Percentiles rank a stretch among this genome's conserved stretches.
phyloP scores from a whole-genome alignment of 1,284 basidiomycete genomes.

The Ganoderma resinaceum region DNA sequence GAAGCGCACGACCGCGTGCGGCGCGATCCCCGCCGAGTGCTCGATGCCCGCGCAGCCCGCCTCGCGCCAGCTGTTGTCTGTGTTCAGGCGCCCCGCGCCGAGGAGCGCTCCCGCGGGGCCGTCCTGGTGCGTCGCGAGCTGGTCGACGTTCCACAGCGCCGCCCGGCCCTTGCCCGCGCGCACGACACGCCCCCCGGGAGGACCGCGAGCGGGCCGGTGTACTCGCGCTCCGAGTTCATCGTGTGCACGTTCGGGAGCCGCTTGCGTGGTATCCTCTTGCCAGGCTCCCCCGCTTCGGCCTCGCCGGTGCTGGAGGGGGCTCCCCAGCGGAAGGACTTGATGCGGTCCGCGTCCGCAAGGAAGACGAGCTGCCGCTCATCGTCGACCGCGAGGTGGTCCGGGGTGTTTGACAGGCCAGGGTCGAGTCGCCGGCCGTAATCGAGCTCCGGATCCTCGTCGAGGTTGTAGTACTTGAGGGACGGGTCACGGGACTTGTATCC shows the following conservation, averaged over 20 bases:
- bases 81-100: slow-evolving; percentile 32
- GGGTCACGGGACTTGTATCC: slow-evolving; percentile 46
- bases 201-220: slow-evolving; percentile 40
- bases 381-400: slow-evolving; percentile 17
- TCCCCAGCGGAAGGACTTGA: slow-evolving; percentile 37
- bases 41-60: slow-evolving; percentile 38
- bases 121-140: neutral
- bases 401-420: slow-evolving; percentile 16
- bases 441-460: slow-evolving; percentile 27
- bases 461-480: slow-evolving; percentile 37
- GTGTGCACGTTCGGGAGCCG: slow-evolving; percentile 37
- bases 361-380: slow-evolving; percentile 34
- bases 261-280: neutral
- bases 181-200: slow-evolving; percentile 37
- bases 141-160: slow-evolving; percentile 10
- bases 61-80: slow-evolving; percentile 39
- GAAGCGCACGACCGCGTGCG: neutral
- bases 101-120: slow-evolving; percentile 24
- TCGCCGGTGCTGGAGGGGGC: neutral
- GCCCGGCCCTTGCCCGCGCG: slow-evolving; percentile 42
- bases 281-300: neutral
- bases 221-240: slow-evolving; percentile 34
- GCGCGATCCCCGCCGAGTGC: slow-evolving; percentile 25
- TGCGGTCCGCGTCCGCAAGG: slow-evolving; percentile 34
- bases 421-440: slow-evolving; percentile 16